Evolutionary conservation across 2,329 filamentous ascomycete species (phyloP).

Genomic region (Botryosphaeria dothidea): DNA sequence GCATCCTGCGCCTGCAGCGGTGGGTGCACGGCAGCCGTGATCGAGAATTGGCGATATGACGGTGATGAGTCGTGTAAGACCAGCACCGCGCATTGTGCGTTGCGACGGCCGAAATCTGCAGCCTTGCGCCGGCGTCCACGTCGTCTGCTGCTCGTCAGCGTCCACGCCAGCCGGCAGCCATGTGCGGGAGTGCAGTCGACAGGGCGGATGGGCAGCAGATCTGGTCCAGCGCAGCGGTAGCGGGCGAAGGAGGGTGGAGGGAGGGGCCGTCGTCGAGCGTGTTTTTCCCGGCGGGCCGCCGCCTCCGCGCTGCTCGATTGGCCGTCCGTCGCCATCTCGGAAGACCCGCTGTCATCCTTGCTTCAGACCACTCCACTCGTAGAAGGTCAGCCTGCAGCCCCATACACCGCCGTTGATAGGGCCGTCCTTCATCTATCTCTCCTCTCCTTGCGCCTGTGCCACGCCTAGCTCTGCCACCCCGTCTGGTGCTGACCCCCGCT

Average conservation of each 20-base stretch:
- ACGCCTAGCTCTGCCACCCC: neutral
- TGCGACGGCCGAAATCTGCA: neutral
- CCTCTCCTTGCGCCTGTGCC: neutral
- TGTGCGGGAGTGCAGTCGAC: neutral
- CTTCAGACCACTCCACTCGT: neutral
- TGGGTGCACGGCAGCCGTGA: neutral
- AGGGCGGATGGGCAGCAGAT: neutral
- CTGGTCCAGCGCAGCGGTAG: neutral
- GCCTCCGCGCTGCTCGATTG: neutral
- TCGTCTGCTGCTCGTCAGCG: neutral
- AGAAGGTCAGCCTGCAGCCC: neutral
- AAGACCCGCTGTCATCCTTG: neutral
- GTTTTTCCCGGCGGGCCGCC: neutral
- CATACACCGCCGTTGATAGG: neutral
- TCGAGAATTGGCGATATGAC: neutral
- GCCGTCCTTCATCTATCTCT: neutral
- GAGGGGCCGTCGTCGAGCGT: neutral
- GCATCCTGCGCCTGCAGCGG: neutral
- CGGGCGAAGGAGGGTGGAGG: neutral
- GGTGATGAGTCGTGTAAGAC: neutral
- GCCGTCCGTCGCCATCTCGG: neutral
- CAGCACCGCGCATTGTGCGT: neutral
- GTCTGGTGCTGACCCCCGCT: conserved; percentile 1
- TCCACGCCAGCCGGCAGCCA: neutral
- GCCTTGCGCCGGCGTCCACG: neutral